Base-by-base conservation (phyloP, 495 filamentous ascomycete genomes). In the Astrocystis sublimbata region DNA sequence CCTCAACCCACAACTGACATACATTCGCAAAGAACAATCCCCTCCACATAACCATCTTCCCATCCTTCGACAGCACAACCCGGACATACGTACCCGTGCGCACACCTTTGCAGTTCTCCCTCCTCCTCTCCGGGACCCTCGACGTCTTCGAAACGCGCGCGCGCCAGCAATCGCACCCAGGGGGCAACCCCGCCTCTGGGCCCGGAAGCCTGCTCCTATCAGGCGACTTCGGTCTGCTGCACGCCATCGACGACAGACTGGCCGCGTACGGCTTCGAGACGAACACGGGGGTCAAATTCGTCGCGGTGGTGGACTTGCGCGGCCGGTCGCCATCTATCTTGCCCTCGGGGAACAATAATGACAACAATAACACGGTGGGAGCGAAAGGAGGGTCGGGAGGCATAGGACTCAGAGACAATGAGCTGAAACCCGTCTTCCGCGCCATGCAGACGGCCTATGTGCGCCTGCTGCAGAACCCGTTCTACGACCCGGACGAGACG, bases 21-120 rank as follows among this genome's bases (percentile, higher is more conserved):
- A n/a, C n/a, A n/a, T n/a, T n/a, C n/a, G n/a, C 43, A 19, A 69
- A 98, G 94, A 96, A 97, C 77, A 96, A 96, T 73, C 94, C 93
- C 49, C 89, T 98, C 71, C 93, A 97, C 76, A 89, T 96, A 60
- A 85, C 90, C 46, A 83, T 97, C 71, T 97, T 97, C 75, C 89
- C 92, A 35, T 88, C 92, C 63, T 73, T 80, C 76, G 77, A 81
- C 65, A 64, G 74, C 28, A 41, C 69, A 41, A 77, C 76, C 61
- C 76, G 75, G 71, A 68, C 69, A 55, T 77, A 71, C 67, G 63
- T 68, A 28, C 81, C 78, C 68, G 82, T 81, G 50, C 81, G 77
- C 70, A 87, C 79, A 61, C 83, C 77, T 6, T 85, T 98, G 24
- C 90, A 96, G 69, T 97, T 93, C 81, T 92, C 91, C 41, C 93